Percentiles rank a stretch among this genome's conserved stretches.
phyloP scores from a whole-genome alignment of 306 rosid species.

The Begonia fuchsioides region DNA sequence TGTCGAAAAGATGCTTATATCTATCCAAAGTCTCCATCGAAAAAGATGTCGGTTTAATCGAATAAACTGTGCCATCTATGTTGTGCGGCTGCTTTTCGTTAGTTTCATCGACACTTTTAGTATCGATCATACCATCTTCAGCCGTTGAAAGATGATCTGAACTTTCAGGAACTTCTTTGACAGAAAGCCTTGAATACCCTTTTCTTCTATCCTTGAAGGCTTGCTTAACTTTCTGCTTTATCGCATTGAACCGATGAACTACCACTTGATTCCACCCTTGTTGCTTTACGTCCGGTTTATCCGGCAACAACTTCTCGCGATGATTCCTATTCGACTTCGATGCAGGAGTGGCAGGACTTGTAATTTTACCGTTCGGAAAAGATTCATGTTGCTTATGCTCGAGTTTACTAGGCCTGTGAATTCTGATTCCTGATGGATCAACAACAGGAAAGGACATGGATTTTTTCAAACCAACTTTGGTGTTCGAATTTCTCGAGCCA shows the following conservation, averaged over 20 bases:
- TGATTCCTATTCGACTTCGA: no score
- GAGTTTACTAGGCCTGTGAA: slow-evolving; percentile 32
- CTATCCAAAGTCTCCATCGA: slow-evolving; percentile 44
- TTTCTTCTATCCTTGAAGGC: slow-evolving; percentile 46
- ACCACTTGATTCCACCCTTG: slow-evolving; percentile 86
- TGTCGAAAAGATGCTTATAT: slow-evolving; percentile 58
- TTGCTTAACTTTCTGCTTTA: slow-evolving; percentile 62
- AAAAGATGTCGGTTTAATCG: slow-evolving; percentile 43
- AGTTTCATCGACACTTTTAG: no score
- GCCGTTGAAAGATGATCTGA: slow-evolving; percentile 5
- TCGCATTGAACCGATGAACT: slow-evolving; percentile 51
- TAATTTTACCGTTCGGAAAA: slow-evolving; percentile 26
- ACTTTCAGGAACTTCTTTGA: slow-evolving; percentile 20
- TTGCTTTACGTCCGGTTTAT: slow-evolving; percentile 20
- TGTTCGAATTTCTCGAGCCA: slow-evolving; percentile 21
- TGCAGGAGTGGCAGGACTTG: background rate
- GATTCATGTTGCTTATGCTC: slow-evolving; percentile 66
- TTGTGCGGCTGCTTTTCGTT: slow-evolving; percentile 16
- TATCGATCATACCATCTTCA: no score
- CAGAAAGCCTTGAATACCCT: slow-evolving; percentile 21
- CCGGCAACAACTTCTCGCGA: no score
- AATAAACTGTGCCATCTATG: slow-evolving; percentile 13
- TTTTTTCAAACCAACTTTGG: slow-evolving; percentile 34
- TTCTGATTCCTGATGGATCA: slow-evolving; percentile 17
- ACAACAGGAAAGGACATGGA: slow-evolving; percentile 65